Conservation (phyloP, 1,284 basidiomycete genomes). For the Moesziomyces globuligerus region DNA sequence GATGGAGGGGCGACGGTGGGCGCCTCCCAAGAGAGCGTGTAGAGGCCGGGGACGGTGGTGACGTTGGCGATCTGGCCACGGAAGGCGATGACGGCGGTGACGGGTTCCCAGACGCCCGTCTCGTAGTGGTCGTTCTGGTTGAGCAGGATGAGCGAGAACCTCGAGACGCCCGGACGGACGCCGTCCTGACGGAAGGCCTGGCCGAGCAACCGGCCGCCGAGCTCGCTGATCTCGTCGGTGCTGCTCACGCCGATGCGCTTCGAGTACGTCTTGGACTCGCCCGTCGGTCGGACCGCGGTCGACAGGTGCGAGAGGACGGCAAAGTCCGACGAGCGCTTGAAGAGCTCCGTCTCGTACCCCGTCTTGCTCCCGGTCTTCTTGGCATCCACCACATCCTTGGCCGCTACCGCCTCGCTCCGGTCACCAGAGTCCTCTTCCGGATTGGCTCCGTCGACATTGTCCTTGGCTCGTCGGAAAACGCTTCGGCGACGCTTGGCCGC, state of each 20-base stretch:
- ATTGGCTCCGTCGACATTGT: not conserved
- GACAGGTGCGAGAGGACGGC: slow-evolving; percentile 45
- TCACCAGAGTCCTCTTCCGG: not conserved
- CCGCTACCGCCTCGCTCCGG: slow-evolving; percentile 1
- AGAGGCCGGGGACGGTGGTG: slow-evolving; percentile 29
- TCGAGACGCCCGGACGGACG: slow-evolving; percentile 20
- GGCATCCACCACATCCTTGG: slow-evolving; percentile 22
- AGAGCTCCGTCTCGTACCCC: slow-evolving; percentile 12
- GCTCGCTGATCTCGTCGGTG: slow-evolving; percentile 33
- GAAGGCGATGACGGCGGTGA: slow-evolving; percentile 35
- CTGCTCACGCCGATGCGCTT: slow-evolving; percentile 40
- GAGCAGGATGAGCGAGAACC: slow-evolving; percentile 46
- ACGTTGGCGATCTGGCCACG: slow-evolving; percentile 35
- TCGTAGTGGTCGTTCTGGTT: slow-evolving; percentile 57
- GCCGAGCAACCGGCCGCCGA: slow-evolving; percentile 27
- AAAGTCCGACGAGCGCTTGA: slow-evolving; percentile 46
- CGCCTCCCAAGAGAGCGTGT: slow-evolving; percentile 44
- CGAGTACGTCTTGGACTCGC: slow-evolving; percentile 13
- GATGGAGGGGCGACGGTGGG: slow-evolving; percentile 9
- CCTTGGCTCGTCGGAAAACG: not conserved
- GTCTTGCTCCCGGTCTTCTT: slow-evolving; percentile 19
- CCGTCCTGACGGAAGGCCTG: slow-evolving; percentile 45
- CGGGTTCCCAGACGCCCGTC: slow-evolving; percentile 22
- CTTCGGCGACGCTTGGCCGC: slow-evolving; percentile 3
- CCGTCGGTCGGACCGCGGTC: slow-evolving; percentile 36